Conservation (phyloP, 2,329 filamentous ascomycete genomes). For the Aspergillus chevalieri region DNA sequence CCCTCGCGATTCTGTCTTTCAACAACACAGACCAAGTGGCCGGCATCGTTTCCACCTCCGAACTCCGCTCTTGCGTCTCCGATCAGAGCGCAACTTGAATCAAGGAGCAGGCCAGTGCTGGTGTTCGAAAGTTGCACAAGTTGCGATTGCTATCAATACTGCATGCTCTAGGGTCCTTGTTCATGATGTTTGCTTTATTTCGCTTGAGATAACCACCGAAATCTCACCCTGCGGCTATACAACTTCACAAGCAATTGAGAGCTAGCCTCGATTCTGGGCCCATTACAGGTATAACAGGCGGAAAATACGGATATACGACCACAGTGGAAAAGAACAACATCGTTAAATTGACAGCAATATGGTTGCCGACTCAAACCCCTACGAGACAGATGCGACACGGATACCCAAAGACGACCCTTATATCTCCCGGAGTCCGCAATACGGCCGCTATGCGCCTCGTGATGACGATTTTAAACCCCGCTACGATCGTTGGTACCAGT, state of each 20-base stretch:
- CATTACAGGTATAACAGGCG: background rate
- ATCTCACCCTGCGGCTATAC: background rate
- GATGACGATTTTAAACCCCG: constrained; percentile 32
- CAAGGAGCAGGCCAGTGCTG: constrained; percentile 1
- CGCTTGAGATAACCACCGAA: constrained; percentile 4
- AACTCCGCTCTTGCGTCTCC: constrained; percentile 8
- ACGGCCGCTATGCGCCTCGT: constrained; percentile 29
- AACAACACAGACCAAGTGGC: background rate
- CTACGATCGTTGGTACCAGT: constrained; percentile 27
- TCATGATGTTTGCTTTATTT: constrained; percentile 9
- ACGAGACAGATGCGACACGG: constrained; percentile 27
- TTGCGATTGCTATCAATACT: too few species aligned
- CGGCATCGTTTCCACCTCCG: constrained; percentile 7
- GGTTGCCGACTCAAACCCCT: constrained; percentile 22
- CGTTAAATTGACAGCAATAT: constrained; percentile 16
- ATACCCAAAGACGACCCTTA: constrained; percentile 31
- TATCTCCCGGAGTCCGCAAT: constrained; percentile 24
- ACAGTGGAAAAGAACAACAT: background rate
- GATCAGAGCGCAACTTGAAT: background rate
- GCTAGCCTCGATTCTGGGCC: constrained; percentile 2
- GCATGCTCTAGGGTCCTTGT: background rate
- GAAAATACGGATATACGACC: background rate
- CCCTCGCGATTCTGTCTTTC: background rate
- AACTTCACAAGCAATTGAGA: constrained; percentile 1
- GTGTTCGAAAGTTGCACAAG: constrained; percentile 3